Conservation (phyloP, 2,329 filamentous ascomycete species). For the Fusarium camptoceras region DNA sequence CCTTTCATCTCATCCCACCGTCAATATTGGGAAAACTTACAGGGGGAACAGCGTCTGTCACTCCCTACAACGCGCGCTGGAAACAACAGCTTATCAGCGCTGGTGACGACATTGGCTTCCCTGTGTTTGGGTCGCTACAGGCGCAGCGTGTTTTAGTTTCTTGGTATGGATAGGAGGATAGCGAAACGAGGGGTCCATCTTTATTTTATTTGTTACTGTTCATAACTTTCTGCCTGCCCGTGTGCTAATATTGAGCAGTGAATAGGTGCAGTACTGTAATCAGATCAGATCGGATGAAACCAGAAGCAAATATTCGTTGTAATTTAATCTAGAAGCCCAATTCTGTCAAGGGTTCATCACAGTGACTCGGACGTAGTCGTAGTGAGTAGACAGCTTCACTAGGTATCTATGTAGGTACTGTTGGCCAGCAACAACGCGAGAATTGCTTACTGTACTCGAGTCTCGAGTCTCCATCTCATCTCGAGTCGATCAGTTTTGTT, state of each 20-base stretch:
- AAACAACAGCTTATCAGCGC: conserved; percentile 17
- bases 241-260: background rate
- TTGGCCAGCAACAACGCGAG: conserved; percentile 36
- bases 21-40: conserved; percentile 14
- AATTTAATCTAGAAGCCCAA: background rate
- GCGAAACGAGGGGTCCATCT: conserved; percentile 28
- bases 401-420: conserved; percentile 7
- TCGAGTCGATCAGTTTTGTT: conserved; percentile 33
- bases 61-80: conserved; percentile 23
- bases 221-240: background rate
- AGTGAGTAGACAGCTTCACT: conserved; percentile 20
- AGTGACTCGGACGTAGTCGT: conserved; percentile 13
- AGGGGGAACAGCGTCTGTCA: background rate
- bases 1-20: conserved; percentile 6
- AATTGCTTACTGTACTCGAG: conserved; percentile 30
- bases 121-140: conserved; percentile 2
- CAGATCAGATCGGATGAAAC: conserved; percentile 17
- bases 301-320: background rate
- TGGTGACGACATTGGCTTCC: conserved; percentile 37
- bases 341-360: conserved; percentile 21
- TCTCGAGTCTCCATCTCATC: background rate
- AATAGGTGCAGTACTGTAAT: background rate
- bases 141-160: conserved; percentile 38
- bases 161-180: conserved; percentile 8
- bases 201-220: conserved; percentile 9